These are phyloP conservation scores for Agapanthus africanus DNA, from an alignment of 106 monocot genomes.

Conservation along the genomic window DNA sequence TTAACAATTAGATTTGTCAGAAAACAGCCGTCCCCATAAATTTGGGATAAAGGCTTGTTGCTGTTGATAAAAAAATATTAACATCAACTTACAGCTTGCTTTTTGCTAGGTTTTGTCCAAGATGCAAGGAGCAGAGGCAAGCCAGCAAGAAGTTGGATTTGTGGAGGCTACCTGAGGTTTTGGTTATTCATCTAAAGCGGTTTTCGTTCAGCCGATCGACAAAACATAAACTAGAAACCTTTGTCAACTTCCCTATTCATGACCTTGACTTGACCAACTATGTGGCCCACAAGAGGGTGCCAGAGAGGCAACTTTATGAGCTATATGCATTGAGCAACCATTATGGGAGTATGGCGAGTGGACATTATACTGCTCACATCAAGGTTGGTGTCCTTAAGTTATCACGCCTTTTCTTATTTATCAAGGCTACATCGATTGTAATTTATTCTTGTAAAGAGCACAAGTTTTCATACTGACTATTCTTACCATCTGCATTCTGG, in stretches of 20 bases:
- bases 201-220: slow-evolving; percentile 89
- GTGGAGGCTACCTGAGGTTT: slow-evolving; percentile 95
- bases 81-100: not conserved
- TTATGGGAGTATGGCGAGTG: slow-evolving; percentile 97
- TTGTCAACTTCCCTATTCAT: slow-evolving; percentile 92
- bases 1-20: too few relatives aligned
- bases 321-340: slow-evolving; percentile 95
- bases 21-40: too few relatives aligned
- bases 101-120: slow-evolving; percentile 73
- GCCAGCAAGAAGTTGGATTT: slow-evolving; percentile 98
- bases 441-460: too few relatives aligned
- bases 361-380: slow-evolving; percentile 96
- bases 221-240: slow-evolving; percentile 95
- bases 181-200: slow-evolving; percentile 96
- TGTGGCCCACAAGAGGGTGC: slow-evolving; percentile 68
- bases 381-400: slow-evolving; percentile 48
- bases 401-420: not conserved
- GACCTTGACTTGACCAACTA: slow-evolving; percentile 89
- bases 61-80: too few relatives aligned
- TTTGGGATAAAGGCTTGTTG: too few relatives aligned
- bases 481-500: not conserved
- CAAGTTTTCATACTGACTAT: not conserved
- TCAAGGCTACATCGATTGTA: too few relatives aligned
- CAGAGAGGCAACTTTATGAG: slow-evolving; percentile 73
- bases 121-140: slow-evolving; percentile 94